Base-by-base conservation (phyloP, 73 alveolate species). In the Breviolum minutum region DNA sequence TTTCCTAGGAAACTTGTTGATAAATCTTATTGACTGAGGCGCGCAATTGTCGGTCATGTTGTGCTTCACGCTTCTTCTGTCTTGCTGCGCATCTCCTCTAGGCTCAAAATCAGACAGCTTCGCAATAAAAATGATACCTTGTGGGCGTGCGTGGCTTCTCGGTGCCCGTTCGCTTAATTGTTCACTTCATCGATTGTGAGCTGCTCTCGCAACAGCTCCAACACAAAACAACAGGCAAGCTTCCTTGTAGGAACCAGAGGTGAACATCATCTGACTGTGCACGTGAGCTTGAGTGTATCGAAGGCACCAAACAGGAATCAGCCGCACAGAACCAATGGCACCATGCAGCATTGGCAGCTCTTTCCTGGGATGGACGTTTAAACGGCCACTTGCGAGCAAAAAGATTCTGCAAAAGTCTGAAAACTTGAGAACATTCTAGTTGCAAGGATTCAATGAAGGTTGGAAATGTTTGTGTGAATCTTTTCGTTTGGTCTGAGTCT, bases 191-290 rank as follows among this genome's bases (percentile, higher is more conserved):
- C 54, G 54, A 40, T 40, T 40, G 54, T 40, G 3, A 40, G 54
- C 54, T 40, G 54, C 54, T 40, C 54, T 40, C 54, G 5, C 54
- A 69, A 69, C 79, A 69, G 79, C 79, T 69, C 26, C 54, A 40
- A 40, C 54, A 40, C 54, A 40, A 40, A 40, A 40, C 54, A 40
- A 40, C 17, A 22, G 24, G n/a, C 77, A 14, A 17, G n/a, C 12
- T 68, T 83, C 92, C 92, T 83, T 83, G 92, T 83, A 54, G 73
- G 24, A 19, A 22, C 92, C 92, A 27, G 92, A 83, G 73, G 92
- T 83, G 40, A 83, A 83, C 5, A 71, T 83, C 94, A 85, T 85
- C 60, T 85, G 94, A 12, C 80, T 8, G 64, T 85, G 74, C 79
- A 85, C 94, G 63, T 63, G 14, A n/a, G 63, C 94, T 64, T 62